These are phyloP conservation scores for Abrus pulchellus DNA, from an alignment of 306 rosid genomes.

Conservation along the genomic window DNA sequence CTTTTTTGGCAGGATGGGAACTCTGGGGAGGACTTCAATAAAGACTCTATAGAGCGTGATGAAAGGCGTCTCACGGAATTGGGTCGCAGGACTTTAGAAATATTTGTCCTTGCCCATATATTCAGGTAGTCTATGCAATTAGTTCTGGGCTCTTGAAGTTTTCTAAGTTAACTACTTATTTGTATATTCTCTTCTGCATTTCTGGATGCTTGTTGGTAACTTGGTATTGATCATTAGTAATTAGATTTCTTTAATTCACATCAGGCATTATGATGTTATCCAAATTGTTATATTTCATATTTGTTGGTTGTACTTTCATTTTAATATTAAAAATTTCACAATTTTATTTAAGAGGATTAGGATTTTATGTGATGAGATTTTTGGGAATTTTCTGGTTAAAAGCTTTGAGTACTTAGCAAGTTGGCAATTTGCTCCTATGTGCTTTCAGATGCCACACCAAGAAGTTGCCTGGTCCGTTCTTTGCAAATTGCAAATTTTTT, in stretches of 20 bases:
- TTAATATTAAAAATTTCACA: background rate
- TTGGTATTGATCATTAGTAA: background rate
- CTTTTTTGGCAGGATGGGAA: slow-evolving; percentile 79
- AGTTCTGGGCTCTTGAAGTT: slow-evolving; percentile 33
- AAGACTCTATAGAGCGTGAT: slow-evolving; percentile 97
- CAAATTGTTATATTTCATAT: background rate
- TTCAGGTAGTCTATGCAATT: slow-evolving; percentile 68
- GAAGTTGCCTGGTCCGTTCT: background rate
- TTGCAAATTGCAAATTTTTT: background rate
- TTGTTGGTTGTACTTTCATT: slow-evolving; percentile 24
- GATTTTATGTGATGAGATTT: slow-evolving; percentile 19
- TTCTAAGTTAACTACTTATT: slow-evolving; percentile 31
- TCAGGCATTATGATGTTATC: background rate
- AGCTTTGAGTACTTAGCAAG: background rate
- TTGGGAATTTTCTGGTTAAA: slow-evolving; percentile 8
- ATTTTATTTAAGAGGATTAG: slow-evolving; percentile 18
- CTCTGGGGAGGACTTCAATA: slow-evolving; percentile 94
- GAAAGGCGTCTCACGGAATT: slow-evolving; percentile 97
- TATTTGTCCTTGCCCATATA: slow-evolving; percentile 95
- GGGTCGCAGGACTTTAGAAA: slow-evolving; percentile 98
- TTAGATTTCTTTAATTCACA: background rate
- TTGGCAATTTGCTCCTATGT: background rate
- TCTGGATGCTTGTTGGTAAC: slow-evolving; percentile 19
- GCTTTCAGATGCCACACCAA: slow-evolving; percentile 2
- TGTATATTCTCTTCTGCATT: background rate